A percentile compares a stretch with the other conserved stretches of the same genome.
Conservation (phyloP, 2,329 filamentous ascomycete genomes). For the Alternaria solani region DNA sequence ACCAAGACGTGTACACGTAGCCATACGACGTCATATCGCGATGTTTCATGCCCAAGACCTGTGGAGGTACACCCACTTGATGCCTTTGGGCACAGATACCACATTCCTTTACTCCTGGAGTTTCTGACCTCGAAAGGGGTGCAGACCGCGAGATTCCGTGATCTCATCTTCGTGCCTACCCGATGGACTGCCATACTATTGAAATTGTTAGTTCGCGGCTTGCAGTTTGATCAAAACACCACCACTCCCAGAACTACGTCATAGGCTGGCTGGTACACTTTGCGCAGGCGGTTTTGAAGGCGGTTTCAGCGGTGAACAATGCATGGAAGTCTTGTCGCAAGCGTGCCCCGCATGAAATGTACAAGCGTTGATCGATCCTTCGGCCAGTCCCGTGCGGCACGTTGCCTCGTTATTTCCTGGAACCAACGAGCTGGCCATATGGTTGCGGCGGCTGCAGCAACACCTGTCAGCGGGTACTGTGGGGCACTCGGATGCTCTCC, state of each 20-base stretch:
- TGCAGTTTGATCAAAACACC: neutral
- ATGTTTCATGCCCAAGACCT: neutral
- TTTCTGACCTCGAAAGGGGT: neutral
- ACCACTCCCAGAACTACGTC: neutral
- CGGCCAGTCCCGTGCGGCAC: slow-evolving; percentile 34
- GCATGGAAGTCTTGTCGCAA: neutral
- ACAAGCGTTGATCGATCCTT: slow-evolving; percentile 30
- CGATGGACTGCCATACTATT: neutral
- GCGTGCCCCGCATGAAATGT: slow-evolving; percentile 36
- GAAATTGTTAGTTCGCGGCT: neutral
- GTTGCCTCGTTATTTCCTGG: slow-evolving; percentile 21
- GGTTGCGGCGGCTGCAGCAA: slow-evolving; percentile 2
- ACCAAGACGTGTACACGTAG: neutral
- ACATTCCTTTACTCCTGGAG: neutral
- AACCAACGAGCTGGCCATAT: slow-evolving; percentile 13
- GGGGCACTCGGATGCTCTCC: slow-evolving; percentile 24
- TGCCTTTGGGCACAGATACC: neutral
- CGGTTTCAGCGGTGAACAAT: slow-evolving; percentile 2
- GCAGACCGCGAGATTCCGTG: neutral
- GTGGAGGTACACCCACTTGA: neutral
- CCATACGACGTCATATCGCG: neutral
- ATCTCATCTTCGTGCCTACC: neutral
- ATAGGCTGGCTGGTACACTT: neutral
- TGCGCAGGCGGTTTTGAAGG: neutral
- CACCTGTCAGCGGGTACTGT: slow-evolving; percentile 16